Evolutionary conservation across 2,329 filamentous ascomycete genomes (phyloP).

Genomic region (Fusarium sp.): DNA sequence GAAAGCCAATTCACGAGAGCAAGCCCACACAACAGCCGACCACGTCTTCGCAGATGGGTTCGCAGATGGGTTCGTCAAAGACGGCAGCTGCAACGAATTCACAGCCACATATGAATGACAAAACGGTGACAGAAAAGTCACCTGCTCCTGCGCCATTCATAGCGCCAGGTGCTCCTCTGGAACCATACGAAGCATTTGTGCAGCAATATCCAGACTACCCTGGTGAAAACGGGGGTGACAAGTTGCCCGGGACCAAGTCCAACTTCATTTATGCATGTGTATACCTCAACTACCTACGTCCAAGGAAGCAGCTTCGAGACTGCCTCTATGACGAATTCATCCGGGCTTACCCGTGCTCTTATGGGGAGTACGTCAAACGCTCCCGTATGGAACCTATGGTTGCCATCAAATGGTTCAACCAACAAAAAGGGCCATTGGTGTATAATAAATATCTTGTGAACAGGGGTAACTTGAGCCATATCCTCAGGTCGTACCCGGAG

Average conservation of each 20-base stretch:
- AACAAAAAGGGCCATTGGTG: slow-evolving; percentile 34
- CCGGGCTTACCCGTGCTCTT: slow-evolving; percentile 54
- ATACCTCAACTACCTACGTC: slow-evolving; percentile 52
- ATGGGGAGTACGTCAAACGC: slow-evolving; percentile 51
- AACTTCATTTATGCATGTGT: slow-evolving; percentile 58
- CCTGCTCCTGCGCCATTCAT: not conserved
- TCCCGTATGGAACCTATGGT: slow-evolving; percentile 45
- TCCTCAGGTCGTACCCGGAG: slow-evolving; percentile 48
- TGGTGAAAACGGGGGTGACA: slow-evolving; percentile 45
- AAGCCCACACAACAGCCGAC: not conserved
- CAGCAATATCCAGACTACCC: slow-evolving; percentile 56
- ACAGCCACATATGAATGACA: not conserved
- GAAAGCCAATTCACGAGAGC: not conserved
- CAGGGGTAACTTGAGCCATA: slow-evolving; percentile 47
- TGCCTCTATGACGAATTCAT: slow-evolving; percentile 65
- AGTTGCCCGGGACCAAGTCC: slow-evolving; percentile 45
- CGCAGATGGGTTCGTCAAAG: not conserved
- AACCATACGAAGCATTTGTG: slow-evolving; percentile 52
- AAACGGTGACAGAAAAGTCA: not conserved
- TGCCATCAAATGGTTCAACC: slow-evolving; percentile 55
- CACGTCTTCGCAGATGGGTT: not conserved
- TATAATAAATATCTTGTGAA: slow-evolving; percentile 47
- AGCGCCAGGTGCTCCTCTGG: slow-evolving; percentile 5
- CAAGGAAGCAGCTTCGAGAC: slow-evolving; percentile 48
- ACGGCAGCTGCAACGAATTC: not conserved